Conservation (phyloP, 768 basidiomycete genomes). For the Austroboletus festivus region DNA sequence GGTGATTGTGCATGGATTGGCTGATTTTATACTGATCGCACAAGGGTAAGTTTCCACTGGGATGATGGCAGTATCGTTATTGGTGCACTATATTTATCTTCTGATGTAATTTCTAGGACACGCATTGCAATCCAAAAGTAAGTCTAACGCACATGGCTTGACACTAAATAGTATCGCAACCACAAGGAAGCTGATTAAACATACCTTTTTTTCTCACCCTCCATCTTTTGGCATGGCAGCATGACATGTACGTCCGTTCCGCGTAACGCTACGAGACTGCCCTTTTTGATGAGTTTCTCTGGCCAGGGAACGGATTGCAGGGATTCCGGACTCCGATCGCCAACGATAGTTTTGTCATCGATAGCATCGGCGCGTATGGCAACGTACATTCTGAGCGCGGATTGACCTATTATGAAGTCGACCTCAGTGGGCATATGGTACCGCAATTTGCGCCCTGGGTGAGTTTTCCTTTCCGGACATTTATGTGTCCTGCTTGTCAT, state of each 20-base stretch:
- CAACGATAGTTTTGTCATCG: slow-evolving; percentile 66
- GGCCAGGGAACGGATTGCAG: slow-evolving; percentile 56
- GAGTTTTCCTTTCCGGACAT: slow-evolving; percentile 19
- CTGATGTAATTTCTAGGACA: slow-evolving; percentile 33
- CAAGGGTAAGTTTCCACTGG: slow-evolving; percentile 52
- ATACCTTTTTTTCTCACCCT: neutral
- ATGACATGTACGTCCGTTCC: slow-evolving; percentile 37
- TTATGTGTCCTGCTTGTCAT: neutral
- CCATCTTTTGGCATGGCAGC: slow-evolving; percentile 12
- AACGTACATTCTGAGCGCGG: slow-evolving; percentile 64
- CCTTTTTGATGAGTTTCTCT: slow-evolving; percentile 12
- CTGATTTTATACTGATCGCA: slow-evolving; percentile 70
- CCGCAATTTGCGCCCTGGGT: slow-evolving; percentile 65
- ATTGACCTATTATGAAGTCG: slow-evolving; percentile 65
- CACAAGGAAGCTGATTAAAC: neutral
- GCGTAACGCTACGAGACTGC: neutral
- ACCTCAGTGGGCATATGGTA: slow-evolving; percentile 72
- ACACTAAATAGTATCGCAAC: neutral
- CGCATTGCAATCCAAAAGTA: slow-evolving; percentile 67
- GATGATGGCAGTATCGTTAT: neutral
- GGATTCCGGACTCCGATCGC: slow-evolving; percentile 71
- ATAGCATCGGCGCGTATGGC: slow-evolving; percentile 66
- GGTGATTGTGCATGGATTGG: slow-evolving; percentile 70
- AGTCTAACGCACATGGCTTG: slow-evolving; percentile 12
- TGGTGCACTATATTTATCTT: neutral